These are phyloP conservation scores for Fusarium kyushuense DNA, from an alignment of 2,329 filamentous ascomycete genomes.

Conservation along the genomic window DNA sequence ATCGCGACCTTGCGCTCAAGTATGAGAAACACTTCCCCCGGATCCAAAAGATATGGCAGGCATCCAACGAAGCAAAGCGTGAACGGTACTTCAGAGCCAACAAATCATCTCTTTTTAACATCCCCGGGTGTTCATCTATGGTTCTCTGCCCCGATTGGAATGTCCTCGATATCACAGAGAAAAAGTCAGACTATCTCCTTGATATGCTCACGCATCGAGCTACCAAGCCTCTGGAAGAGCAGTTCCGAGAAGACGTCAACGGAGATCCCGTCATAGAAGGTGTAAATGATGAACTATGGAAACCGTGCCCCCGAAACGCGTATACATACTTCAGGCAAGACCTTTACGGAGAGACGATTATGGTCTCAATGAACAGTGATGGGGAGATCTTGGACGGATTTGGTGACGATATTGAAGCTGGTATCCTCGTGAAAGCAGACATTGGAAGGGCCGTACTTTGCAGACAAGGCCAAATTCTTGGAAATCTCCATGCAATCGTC, in stretches of 20 bases:
- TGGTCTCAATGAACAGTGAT: no score
- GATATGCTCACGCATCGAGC: slow-evolving; percentile 55
- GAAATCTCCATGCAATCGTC: background rate
- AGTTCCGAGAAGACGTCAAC: slow-evolving; percentile 51
- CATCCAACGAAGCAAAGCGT: background rate
- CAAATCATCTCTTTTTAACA: background rate
- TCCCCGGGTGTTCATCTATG: no score
- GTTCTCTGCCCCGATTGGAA: no score
- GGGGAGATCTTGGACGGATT: no score
- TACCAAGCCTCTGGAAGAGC: slow-evolving; percentile 50
- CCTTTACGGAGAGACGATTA: no score
- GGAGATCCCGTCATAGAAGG: background rate
- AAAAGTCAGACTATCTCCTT: slow-evolving; percentile 33
- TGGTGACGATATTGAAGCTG: no score
- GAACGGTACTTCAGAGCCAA: slow-evolving; percentile 48
- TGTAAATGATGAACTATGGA: no score
- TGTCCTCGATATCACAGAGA: no score
- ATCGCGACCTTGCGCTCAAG: background rate
- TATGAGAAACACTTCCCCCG: background rate
- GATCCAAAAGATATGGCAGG: background rate
- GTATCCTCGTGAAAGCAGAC: no score
- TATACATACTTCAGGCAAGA: no score
- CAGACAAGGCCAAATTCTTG: background rate
- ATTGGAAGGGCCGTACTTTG: slow-evolving; percentile 46
- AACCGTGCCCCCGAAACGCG: no score